Base-by-base conservation (phyloP, 2,329 filamentous ascomycete species). In the Colletotrichum destructivum region DNA sequence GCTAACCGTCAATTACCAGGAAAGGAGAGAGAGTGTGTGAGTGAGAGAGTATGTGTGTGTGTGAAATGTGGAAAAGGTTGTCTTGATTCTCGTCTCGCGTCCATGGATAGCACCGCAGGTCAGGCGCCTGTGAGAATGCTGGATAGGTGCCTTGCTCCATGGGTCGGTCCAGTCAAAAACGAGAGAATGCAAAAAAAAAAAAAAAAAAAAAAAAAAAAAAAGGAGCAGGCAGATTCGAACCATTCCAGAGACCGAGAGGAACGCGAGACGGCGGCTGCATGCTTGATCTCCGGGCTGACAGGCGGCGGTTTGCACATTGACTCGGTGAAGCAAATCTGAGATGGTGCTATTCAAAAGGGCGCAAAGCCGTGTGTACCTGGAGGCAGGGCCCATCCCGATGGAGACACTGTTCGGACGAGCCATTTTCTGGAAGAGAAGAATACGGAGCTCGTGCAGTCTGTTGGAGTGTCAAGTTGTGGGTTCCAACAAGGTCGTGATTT, bases 371-470 rank as follows among this genome's bases (percentile, higher is more conserved):
- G 31, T 31, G 61, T 31, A 46, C 21, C 47, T 44, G 11, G 62
- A 66, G 47, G 42, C 31, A 57, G 66, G 51, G 59, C 46, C 64
- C 59, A 71, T 71, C 31, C 59, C n/a, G 52, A 69, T 71, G 69
- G 65, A 40, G 65, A 59, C 60, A 38, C 13, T 47, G 40, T 54
- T 72, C 69, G 69, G 69, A 72, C 65, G 69, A 72, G 69, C 69
- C 69, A 72, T 72, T 72, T 72, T 69, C 69, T 72, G 69, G 60
- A 63, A 60, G 35, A 55, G 26, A 51, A 69, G 54, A 72, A 69
- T 13, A 57, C 51, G 13, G 26, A 54, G 42, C 23, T 54, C n/a
- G 46, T 60, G 59, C 46, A 62, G 31, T 38, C n/a, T 47, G 23
- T 57, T 62, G 26, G 52, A 44, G 26, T 21, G 46, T 69, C 46